Evolutionary conservation across 208 protist species (phyloP).

Genomic region (Endotrypanum monterogeii): DNA sequence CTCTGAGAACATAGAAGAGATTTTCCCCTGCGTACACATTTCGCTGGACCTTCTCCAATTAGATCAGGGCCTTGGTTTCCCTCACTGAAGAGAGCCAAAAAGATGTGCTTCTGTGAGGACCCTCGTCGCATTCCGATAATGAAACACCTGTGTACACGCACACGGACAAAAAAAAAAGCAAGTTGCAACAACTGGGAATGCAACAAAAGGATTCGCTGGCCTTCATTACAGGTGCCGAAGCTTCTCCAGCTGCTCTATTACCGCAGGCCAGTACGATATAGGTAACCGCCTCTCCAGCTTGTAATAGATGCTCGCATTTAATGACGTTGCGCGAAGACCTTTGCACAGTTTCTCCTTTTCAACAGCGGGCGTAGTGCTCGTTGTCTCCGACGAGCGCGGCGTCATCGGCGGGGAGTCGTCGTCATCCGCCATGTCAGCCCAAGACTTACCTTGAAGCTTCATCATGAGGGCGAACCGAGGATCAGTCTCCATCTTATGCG

Average conservation of each 20-base stretch:
- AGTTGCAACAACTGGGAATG: background rate
- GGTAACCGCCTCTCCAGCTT: conserved; percentile 71
- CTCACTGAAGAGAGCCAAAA: too few relatives aligned
- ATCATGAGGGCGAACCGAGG: conserved; percentile 31
- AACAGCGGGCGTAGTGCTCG: conserved; percentile 40
- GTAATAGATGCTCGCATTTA: conserved; percentile 47
- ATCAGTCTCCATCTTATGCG: conserved; percentile 40
- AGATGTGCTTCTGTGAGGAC: background rate
- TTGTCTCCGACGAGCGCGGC: conserved; percentile 30
- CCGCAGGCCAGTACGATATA: conserved; percentile 72
- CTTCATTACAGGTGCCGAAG: conserved; percentile 17
- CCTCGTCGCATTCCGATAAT: background rate
- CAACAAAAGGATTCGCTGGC: background rate
- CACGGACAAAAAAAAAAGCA: background rate
- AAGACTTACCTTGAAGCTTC: conserved; percentile 43
- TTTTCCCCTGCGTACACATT: background rate
- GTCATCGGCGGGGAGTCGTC: conserved; percentile 22
- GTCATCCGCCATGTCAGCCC: conserved; percentile 55
- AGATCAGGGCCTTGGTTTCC: background rate
- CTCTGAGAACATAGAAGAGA: too few relatives aligned
- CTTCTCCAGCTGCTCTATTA: conserved; percentile 58
- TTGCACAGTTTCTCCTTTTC: conserved; percentile 82
- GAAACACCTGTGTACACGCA: background rate
- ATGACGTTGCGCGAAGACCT: conserved; percentile 36
- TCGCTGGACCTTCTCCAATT: background rate